Percentiles rank a stretch among this genome's conserved stretches.
Conservation (phyloP, 805 yeast genomes). For the Pichia sporocuriosa region DNA sequence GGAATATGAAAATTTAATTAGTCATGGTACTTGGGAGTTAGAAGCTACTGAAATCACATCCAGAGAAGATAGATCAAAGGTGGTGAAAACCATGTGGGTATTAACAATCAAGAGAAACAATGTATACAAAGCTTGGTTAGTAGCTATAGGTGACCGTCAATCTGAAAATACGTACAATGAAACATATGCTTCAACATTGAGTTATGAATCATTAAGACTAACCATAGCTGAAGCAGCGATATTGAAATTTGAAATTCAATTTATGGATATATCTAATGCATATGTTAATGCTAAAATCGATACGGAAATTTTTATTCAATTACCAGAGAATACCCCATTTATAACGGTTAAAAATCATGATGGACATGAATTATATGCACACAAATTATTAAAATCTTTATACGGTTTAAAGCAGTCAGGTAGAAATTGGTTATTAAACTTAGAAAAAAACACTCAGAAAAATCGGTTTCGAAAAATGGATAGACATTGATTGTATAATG, state of each 20-base stretch:
- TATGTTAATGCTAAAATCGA: neutral
- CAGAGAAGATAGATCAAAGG: neutral
- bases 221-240: neutral
- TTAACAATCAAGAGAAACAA: neutral
- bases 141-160: constrained; percentile 2
- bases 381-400: neutral
- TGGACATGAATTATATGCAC: neutral
- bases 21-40: constrained; percentile 41
- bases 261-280: constrained; percentile 1
- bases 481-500: neutral
- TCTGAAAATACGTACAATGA: neutral
- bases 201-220: neutral
- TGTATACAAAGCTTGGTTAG: neutral
- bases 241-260: neutral
- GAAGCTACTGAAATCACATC: neutral
- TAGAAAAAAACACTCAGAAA: neutral
- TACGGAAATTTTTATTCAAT: neutral
- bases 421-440: neutral
- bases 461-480: neutral
- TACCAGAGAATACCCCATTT: neutral
- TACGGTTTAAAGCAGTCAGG: constrained; percentile 1
- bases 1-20: too few relatives aligned
- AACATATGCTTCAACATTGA: neutral
- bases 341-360: neutral
- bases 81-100: neutral